Base-by-base conservation (phyloP, 768 basidiomycete species). In the Tulasnella sp. region DNA sequence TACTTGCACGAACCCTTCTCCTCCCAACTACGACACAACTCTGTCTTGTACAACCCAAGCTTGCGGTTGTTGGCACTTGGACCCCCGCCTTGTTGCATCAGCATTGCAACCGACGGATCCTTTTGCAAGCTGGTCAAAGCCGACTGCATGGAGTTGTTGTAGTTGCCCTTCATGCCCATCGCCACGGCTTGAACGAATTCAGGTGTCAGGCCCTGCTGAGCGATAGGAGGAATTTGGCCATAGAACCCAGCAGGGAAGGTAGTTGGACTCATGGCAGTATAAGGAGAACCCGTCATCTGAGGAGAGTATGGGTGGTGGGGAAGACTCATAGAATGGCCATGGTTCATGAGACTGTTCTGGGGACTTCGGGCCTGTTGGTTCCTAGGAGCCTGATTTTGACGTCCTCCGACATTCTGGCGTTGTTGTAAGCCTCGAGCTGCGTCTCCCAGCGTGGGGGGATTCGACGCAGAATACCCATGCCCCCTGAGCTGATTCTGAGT, bases 41-140 rank as follows among this genome's bases (percentile, higher is more conserved):
- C 85, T 0, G 90, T 92, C 74, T 93, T 93, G 74, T 93, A 93
- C 45, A 93, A 66, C 15, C 86, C 87, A 23, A 91, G 70, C 72
- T 93, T 93, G 64, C 90, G 77, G 67, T 93, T 93, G 71, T 92
- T 92, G 8, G 88, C 85, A 61, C 86, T 90, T 14, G 89, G 89
- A 0, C 88, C 88, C 3, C 29, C 42, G 14, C 42, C 41, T 31
- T 34, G 29, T 19, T 57, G 55, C n/a, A 57, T 45, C 43, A 57
- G 29, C 17, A 29, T 43, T 32, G 31, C 19, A 23, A 39, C 37
- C 27, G 55, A 5, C 12, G 55, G 41, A 46, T 57, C 55, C 31
- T 54, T 27, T 27, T 36, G 52, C 52, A 36, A 39, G 1, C 23
- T 54, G 12, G 37, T 40, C 21, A 54, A 27, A 29, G 35, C 39